These are phyloP conservation scores for Priceomyces haplophilus DNA, from an alignment of 805 yeast genomes.

Conservation along the genomic window DNA sequence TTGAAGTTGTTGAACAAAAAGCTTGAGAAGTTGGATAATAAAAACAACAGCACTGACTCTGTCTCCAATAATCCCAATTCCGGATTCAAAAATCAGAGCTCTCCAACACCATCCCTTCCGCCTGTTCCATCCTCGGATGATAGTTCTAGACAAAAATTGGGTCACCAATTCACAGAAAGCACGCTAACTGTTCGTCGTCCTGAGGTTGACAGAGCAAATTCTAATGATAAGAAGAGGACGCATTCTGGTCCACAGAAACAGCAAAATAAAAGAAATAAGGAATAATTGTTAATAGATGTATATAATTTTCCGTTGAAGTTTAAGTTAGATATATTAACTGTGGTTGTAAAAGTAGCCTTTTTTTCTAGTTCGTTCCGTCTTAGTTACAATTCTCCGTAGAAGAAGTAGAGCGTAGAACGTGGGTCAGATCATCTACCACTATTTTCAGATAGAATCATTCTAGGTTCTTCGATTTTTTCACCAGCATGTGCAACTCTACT, in stretches of 20 bases:
- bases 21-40: conserved; percentile 49
- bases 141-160: conserved; percentile 11
- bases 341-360: not conserved
- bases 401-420: not conserved
- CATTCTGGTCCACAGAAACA: conserved; percentile 9
- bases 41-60: conserved; percentile 12
- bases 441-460: not conserved
- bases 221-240: conserved; percentile 18
- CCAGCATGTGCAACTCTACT: conserved; percentile 18
- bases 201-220: conserved; percentile 13
- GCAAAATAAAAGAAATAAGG: conserved; percentile 18
- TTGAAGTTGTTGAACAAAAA: conserved; percentile 53
- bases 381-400: not conserved
- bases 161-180: conserved; percentile 24
- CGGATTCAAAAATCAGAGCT: not conserved
- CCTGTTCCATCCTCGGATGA: conserved; percentile 1
- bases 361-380: not conserved
- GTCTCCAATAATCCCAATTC: not conserved
- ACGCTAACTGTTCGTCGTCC: conserved; percentile 34
- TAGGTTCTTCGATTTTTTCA: not conserved
- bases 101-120: conserved; percentile 5
- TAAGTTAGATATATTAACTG: no score
- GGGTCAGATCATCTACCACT: not conserved
- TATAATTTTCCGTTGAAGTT: no score
- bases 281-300: conserved; percentile 5